These are phyloP conservation scores for Lentinula sp. DNA, from an alignment of 768 basidiomycete genomes.

Conservation along the genomic window DNA sequence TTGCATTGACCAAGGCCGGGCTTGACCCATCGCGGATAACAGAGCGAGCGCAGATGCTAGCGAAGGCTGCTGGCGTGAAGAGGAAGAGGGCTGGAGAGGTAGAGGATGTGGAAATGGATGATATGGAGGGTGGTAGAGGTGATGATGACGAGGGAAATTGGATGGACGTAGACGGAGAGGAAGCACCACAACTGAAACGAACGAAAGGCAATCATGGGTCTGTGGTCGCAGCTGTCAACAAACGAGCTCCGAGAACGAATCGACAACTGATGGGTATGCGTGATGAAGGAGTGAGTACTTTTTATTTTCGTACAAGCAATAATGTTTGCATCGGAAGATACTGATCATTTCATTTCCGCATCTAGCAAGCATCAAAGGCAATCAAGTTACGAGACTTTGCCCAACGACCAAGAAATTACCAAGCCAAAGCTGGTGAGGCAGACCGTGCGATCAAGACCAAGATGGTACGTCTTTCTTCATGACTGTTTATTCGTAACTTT, in stretches of 20 bases:
- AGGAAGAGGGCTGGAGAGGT: constrained; percentile 61
- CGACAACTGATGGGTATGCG: constrained; percentile 76
- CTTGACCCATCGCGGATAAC: constrained; percentile 84
- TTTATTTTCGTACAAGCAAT: not conserved
- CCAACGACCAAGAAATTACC: constrained; percentile 81
- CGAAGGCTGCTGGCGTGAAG: constrained; percentile 64
- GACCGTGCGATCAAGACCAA: constrained; percentile 78
- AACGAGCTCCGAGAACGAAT: constrained; percentile 62
- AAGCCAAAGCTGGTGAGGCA: constrained; percentile 87
- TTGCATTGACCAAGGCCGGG: constrained; percentile 80
- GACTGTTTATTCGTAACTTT: not conserved
- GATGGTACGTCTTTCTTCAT: constrained; percentile 52
- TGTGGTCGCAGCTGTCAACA: constrained; percentile 34
- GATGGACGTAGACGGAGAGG: constrained; percentile 51
- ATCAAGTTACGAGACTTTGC: constrained; percentile 79
- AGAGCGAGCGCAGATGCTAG: constrained; percentile 81
- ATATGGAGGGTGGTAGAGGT: constrained; percentile 35
- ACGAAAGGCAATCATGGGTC: constrained; percentile 57
- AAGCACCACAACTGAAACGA: constrained; percentile 49
- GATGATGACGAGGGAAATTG: constrained; percentile 37
- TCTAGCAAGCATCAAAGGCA: constrained; percentile 75
- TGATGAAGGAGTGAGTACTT: constrained; percentile 54
- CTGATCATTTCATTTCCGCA: not conserved
- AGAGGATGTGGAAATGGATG: constrained; percentile 52
- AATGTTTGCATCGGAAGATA: not conserved